Percentiles rank a stretch among this genome's conserved stretches.
phyloP scores from a whole-genome alignment of 225 moss, liverwort and hornwort species.

The Bryoerythrophyllum caledonicum region DNA sequence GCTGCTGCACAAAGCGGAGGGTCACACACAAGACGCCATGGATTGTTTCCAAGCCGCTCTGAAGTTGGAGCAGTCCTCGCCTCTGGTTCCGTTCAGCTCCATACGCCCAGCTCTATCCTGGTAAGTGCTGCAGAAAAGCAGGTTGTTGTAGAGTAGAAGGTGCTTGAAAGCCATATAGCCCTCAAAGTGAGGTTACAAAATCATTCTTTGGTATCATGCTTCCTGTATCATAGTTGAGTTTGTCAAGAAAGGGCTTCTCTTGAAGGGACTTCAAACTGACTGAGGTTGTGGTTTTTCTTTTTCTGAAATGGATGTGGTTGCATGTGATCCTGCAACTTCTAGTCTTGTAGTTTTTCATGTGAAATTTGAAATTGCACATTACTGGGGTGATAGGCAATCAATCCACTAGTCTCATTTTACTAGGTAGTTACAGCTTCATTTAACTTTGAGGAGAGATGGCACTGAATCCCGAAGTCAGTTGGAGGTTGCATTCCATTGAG shows the following conservation, averaged over 20 bases:
- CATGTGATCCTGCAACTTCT: constrained; percentile 19
- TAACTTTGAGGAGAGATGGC: no score
- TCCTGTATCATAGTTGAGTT: constrained; percentile 41
- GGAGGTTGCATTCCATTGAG: no score
- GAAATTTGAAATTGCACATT: not conserved
- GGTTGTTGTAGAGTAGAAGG: constrained; percentile 21
- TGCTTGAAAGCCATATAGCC: constrained; percentile 15
- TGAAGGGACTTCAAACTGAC: not conserved
- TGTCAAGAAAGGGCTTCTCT: not conserved
- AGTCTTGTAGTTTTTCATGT: not conserved
- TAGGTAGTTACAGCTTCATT: no score
- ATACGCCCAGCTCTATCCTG: constrained; percentile 75
- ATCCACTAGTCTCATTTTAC: no score
- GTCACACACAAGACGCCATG: constrained; percentile 79
- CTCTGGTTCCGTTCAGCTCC: constrained; percentile 80
- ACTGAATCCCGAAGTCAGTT: no score
- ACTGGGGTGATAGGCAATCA: not conserved
- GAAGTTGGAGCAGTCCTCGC: constrained; percentile 76
- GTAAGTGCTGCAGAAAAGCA: constrained; percentile 44
- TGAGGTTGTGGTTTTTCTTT: constrained; percentile 4
- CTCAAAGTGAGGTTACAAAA: constrained; percentile 16
- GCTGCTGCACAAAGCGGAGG: constrained; percentile 83
- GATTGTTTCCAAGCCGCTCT: constrained; percentile 93
- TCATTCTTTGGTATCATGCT: constrained; percentile 32
- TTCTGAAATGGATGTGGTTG: constrained; percentile 7